Conservation (phyloP, 495 filamentous ascomycete genomes). For the Hypoxylon perforatum region DNA sequence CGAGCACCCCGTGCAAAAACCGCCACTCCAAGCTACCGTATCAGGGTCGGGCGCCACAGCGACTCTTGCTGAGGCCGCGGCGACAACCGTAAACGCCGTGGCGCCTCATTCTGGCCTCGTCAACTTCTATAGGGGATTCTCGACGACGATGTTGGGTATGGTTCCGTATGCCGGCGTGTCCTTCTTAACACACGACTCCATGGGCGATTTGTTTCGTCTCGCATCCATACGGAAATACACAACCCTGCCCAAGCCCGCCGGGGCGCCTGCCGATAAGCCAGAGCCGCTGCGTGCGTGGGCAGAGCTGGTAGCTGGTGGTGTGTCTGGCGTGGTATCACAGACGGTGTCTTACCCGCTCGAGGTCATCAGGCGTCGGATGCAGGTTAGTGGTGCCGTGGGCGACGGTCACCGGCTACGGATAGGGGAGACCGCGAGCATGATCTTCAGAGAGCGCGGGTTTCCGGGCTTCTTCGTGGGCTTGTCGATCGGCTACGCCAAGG, state of each 20-base stretch:
- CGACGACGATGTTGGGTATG: constrained; percentile 90
- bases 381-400: constrained; percentile 93
- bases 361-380: constrained; percentile 91
- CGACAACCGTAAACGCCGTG: constrained; percentile 45
- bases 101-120: constrained; percentile 73
- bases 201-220: constrained; percentile 80
- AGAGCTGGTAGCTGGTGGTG: constrained; percentile 82
- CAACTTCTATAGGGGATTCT: constrained; percentile 97
- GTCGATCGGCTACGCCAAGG: constrained; percentile 93
- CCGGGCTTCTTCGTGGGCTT: constrained; percentile 92
- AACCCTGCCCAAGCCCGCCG: constrained; percentile 58
- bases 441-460: constrained; percentile 79
- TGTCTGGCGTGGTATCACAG: constrained; percentile 88
- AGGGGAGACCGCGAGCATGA: constrained; percentile 77
- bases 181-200: constrained; percentile 94
- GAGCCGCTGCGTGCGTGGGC: constrained; percentile 80
- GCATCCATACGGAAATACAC: constrained; percentile 75
- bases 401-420: constrained; percentile 84
- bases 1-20: constrained; percentile 63
- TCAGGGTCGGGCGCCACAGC: constrained; percentile 26
- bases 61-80: constrained; percentile 39
- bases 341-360: constrained; percentile 93
- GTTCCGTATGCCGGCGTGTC: constrained; percentile 95
- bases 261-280: constrained; percentile 65
- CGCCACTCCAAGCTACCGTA: constrained; percentile 10